phyloP scores from a whole-genome alignment of 805 yeast species.

The Zygosaccharomyces kombuchaensis region DNA sequence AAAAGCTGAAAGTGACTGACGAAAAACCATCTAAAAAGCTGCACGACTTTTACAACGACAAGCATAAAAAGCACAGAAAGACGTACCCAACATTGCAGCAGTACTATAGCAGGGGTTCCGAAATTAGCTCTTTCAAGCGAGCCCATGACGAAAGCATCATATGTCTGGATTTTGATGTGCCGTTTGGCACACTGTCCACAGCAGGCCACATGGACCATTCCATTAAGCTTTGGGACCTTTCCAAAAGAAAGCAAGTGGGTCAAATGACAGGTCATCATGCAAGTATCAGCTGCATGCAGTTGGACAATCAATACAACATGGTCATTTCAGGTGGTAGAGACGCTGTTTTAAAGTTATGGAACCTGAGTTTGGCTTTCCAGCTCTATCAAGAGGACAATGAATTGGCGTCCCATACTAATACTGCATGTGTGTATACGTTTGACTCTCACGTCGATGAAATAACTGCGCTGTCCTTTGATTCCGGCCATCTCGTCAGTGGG shows the following conservation, averaged over 20 bases:
- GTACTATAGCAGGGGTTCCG: conserved; percentile 55
- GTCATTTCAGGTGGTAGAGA: conserved; percentile 54
- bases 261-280: conserved; percentile 57
- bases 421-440: conserved; percentile 45
- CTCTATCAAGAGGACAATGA: conserved; percentile 24
- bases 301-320: conserved; percentile 45
- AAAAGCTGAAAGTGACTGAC: conserved; percentile 36
- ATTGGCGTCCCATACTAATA: conserved; percentile 17
- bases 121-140: conserved; percentile 42
- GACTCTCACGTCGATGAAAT: conserved; percentile 65
- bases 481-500: conserved; percentile 57
- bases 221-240: conserved; percentile 79
- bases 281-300: conserved; percentile 54
- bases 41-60: conserved; percentile 28
- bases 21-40: conserved; percentile 15
- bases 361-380: conserved; percentile 35
- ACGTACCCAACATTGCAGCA: conserved; percentile 62
- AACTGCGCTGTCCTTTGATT: conserved; percentile 55
- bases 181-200: conserved; percentile 72
- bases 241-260: conserved; percentile 48
- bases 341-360: conserved; percentile 62
- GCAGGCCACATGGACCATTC: conserved; percentile 70
- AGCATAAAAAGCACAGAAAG: conserved; percentile 38
- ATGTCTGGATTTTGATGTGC: conserved; percentile 63
- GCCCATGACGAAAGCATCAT: conserved; percentile 54